Conservation (phyloP, 108 stramenopile species). For the Cyclostephanos invisitatus region DNA sequence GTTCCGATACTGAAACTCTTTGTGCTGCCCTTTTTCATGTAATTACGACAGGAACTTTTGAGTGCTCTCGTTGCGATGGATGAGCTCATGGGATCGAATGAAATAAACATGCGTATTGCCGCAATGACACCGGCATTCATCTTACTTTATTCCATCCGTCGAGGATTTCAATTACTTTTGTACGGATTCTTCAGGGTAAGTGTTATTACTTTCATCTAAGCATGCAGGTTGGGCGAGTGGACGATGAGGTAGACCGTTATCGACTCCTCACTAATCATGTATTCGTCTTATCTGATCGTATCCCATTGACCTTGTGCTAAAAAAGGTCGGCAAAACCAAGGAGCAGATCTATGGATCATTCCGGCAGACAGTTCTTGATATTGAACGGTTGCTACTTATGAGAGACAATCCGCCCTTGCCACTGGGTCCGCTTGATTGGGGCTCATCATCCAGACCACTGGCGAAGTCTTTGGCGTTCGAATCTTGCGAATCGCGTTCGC, state of each 20-base stretch:
- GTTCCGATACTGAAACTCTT: constrained; percentile 12
- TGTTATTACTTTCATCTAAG: neutral
- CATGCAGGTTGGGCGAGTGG: neutral
- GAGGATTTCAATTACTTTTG: constrained; percentile 56
- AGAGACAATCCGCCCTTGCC: constrained; percentile 79
- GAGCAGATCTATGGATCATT: constrained; percentile 79
- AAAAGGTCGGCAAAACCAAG: constrained; percentile 67
- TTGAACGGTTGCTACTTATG: constrained; percentile 86
- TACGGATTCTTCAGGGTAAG: constrained; percentile 61
- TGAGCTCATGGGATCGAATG: constrained; percentile 81
- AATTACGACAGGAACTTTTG: constrained; percentile 68
- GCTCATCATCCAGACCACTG: constrained; percentile 16
- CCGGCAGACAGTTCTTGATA: constrained; percentile 74
- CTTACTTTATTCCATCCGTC: constrained; percentile 50
- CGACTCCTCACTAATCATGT: neutral
- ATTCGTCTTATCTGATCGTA: neutral
- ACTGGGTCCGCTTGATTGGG: constrained; percentile 33
- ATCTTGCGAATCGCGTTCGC: constrained; percentile 6
- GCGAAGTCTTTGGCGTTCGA: neutral
- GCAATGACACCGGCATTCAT: constrained; percentile 87
- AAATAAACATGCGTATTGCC: constrained; percentile 87
- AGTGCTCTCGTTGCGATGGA: constrained; percentile 90
- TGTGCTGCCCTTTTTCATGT: neutral
- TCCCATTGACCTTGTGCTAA: neutral
- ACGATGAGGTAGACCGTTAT: neutral